Percentiles rank a stretch among this genome's conserved stretches.
phyloP scores from a whole-genome alignment of 768 basidiomycete species.

The Cytidiella melzeri region DNA sequence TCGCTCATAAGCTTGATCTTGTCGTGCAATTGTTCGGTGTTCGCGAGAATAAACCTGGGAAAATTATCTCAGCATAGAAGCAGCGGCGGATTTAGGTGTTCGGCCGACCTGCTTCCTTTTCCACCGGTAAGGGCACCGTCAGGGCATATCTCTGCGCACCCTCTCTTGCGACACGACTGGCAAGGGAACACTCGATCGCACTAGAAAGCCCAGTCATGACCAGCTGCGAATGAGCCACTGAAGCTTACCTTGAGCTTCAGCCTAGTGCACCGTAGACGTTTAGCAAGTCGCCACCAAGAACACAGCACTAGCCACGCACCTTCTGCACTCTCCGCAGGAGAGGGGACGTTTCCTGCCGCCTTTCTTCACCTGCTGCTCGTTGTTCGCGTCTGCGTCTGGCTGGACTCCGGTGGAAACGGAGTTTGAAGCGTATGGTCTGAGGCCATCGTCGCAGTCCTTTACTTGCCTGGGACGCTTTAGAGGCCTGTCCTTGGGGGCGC shows the following conservation, averaged over 20 bases:
- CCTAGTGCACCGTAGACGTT: slow-evolving; percentile 28
- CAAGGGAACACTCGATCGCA: slow-evolving; percentile 65
- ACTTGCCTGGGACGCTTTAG: slow-evolving; percentile 18
- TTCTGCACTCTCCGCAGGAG: slow-evolving; percentile 66
- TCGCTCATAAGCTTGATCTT: slow-evolving; percentile 57
- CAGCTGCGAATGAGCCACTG: slow-evolving; percentile 43
- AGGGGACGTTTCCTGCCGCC: slow-evolving; percentile 36
- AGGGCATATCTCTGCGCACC: slow-evolving; percentile 24
- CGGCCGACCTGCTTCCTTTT: slow-evolving; percentile 60
- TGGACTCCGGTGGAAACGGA: slow-evolving; percentile 18
- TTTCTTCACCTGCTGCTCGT: slow-evolving; percentile 24
- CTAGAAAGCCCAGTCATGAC: slow-evolving; percentile 42
- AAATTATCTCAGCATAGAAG: not conserved
- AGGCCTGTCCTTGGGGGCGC: slow-evolving; percentile 16
- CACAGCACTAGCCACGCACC: slow-evolving; percentile 30
- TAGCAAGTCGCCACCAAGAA: slow-evolving; percentile 6
- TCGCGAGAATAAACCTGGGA: slow-evolving; percentile 63
- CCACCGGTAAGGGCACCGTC: slow-evolving; percentile 62
- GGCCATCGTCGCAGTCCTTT: slow-evolving; percentile 15
- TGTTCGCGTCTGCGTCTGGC: slow-evolving; percentile 17
- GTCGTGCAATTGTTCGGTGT: slow-evolving; percentile 63
- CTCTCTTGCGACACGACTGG: slow-evolving; percentile 32
- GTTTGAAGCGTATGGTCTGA: slow-evolving; percentile 13
- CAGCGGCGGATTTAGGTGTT: slow-evolving; percentile 1
- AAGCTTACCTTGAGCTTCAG: slow-evolving; percentile 56